Conservation (phyloP, 768 basidiomycete genomes). For the Serendipita sp. region DNA sequence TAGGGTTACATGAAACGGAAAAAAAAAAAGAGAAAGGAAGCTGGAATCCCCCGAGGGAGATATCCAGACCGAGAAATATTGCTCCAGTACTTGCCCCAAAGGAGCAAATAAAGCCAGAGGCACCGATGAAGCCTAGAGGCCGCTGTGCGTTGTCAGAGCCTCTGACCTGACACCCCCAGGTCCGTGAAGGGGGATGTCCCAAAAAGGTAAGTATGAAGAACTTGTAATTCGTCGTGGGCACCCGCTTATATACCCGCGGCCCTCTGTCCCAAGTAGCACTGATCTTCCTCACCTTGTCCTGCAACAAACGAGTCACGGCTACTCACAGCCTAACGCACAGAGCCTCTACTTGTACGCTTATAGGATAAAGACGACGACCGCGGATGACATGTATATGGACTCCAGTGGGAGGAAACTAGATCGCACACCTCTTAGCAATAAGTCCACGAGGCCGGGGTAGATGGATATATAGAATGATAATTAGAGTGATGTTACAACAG, state of each 20-base stretch:
- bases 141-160: not conserved
- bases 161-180: not conserved
- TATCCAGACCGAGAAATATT: not conserved
- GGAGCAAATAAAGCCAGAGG: not conserved
- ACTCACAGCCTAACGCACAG: too few species aligned
- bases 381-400: not conserved
- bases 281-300: not conserved
- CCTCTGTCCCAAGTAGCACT: too few species aligned
- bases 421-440: not conserved
- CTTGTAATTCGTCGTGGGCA: not conserved
- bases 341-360: too few species aligned
- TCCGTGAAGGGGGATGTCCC: not conserved
- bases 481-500: not conserved
- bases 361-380: too few species aligned
- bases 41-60: conserved; percentile 1
- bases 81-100: not conserved
- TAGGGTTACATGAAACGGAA: not conserved
- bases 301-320: too few species aligned
- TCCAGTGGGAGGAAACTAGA: not conserved
- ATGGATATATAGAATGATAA: too few species aligned
- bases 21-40: not conserved
- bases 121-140: not conserved
- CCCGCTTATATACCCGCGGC: too few species aligned
- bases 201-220: not conserved
- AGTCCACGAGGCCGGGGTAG: not conserved